These are phyloP conservation scores for Ploettnerulaceae sp. DNA, from an alignment of 2,329 filamentous ascomycete genomes.

Conservation along the genomic window DNA sequence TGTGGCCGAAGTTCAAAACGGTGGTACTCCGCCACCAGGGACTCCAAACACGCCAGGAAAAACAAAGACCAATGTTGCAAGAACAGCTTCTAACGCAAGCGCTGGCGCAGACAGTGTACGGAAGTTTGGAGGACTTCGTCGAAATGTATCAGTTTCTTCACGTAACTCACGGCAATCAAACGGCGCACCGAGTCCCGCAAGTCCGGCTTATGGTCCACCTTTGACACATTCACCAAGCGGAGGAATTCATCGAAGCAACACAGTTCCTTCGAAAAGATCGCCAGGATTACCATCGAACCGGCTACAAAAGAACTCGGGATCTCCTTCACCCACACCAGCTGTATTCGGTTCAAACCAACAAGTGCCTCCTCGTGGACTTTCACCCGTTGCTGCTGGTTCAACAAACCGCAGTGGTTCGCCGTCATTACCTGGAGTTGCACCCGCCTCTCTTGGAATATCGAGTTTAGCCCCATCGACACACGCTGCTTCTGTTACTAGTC, in stretches of 20 bases:
- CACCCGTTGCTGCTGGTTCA: slow-evolving; percentile 19
- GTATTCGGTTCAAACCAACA: slow-evolving; percentile 35
- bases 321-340: slow-evolving; percentile 40
- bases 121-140: slow-evolving; percentile 71
- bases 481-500: slow-evolving; percentile 40
- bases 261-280: slow-evolving; percentile 85
- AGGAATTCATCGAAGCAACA: slow-evolving; percentile 78
- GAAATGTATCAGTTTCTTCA: slow-evolving; percentile 93
- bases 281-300: slow-evolving; percentile 63
- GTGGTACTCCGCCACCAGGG: slow-evolving; percentile 52
- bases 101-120: slow-evolving; percentile 82
- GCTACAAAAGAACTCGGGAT: slow-evolving; percentile 55
- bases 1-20: slow-evolving; percentile 61
- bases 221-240: slow-evolving; percentile 51
- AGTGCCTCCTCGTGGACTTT: slow-evolving; percentile 21
- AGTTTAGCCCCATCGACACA: slow-evolving; percentile 23
- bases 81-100: slow-evolving; percentile 84
- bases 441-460: slow-evolving; percentile 19
- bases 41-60: slow-evolving; percentile 47
- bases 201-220: slow-evolving; percentile 49
- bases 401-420: slow-evolving; percentile 21
- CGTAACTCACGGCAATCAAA: slow-evolving; percentile 73
- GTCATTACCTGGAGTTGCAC: slow-evolving; percentile 22
- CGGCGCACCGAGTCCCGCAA: slow-evolving; percentile 64
- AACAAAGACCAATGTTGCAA: slow-evolving; percentile 55